Conservation (phyloP, 495 filamentous ascomycete genomes). For the Penicillium cosmopolitanum region DNA sequence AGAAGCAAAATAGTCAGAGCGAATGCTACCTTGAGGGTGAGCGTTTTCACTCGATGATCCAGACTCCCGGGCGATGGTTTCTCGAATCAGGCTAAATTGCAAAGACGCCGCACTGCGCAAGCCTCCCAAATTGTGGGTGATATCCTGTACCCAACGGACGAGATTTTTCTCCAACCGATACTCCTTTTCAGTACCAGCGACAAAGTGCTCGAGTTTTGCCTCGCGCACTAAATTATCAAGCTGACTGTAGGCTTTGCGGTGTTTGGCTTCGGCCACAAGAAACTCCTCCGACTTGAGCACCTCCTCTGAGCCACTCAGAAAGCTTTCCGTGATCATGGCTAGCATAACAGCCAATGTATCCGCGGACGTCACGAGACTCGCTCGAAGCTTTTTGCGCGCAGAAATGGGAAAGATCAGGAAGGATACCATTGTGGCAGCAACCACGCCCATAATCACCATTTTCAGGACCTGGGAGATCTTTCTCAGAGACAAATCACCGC, state of each 20-base stretch:
- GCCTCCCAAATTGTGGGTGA: slow-evolving; percentile 90
- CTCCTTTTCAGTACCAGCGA: slow-evolving; percentile 79
- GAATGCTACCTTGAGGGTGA: slow-evolving; percentile 1
- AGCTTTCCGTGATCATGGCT: slow-evolving; percentile 79
- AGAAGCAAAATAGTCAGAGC: slow-evolving; percentile 19
- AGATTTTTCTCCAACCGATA: slow-evolving; percentile 80
- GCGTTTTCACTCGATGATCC: slow-evolving; percentile 15
- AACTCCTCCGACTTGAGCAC: slow-evolving; percentile 69
- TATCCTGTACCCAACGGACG: slow-evolving; percentile 81
- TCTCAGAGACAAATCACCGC: slow-evolving; percentile 73
- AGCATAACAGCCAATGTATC: slow-evolving; percentile 80
- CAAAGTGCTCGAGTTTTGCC: slow-evolving; percentile 87
- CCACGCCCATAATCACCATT: slow-evolving; percentile 86
- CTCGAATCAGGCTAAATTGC: slow-evolving; percentile 81
- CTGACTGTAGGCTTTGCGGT: slow-evolving; percentile 68
- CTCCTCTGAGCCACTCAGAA: slow-evolving; percentile 81
- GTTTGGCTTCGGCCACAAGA: slow-evolving; percentile 64
- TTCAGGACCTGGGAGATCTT: slow-evolving; percentile 89
- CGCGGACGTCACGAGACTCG: slow-evolving; percentile 75
- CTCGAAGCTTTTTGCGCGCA: slow-evolving; percentile 73
- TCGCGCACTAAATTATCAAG: slow-evolving; percentile 83
- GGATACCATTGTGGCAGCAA: slow-evolving; percentile 74
- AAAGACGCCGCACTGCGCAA: slow-evolving; percentile 86
- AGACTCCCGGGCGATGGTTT: slow-evolving; percentile 45
- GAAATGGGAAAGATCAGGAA: slow-evolving; percentile 80